Conservation (phyloP, 2,329 filamentous ascomycete species). For the Tolypocladium sp. region DNA sequence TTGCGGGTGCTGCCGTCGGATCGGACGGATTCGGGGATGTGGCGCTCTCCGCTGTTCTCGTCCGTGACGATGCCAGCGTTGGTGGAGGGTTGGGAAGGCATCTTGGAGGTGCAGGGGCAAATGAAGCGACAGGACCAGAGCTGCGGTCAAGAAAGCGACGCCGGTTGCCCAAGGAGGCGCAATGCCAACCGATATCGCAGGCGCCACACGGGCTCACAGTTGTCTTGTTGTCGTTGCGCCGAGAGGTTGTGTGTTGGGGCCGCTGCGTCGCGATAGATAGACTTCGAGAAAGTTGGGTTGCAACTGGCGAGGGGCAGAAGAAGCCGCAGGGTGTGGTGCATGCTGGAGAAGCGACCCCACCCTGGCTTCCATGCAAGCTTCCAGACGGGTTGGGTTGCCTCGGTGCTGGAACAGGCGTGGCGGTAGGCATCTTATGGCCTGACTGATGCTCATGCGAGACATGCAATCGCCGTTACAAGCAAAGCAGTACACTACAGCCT, state of each 20-base stretch:
- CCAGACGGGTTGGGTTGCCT: background rate
- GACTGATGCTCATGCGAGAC: background rate
- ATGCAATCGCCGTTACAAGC: background rate
- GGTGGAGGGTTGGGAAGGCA: constrained; percentile 39
- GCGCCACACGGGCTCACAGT: background rate
- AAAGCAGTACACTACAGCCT: background rate
- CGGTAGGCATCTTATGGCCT: background rate
- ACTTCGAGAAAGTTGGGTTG: background rate
- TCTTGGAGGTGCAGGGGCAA: constrained; percentile 11
- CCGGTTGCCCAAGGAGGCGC: background rate
- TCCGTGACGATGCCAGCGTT: constrained; percentile 72
- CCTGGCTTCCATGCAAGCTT: background rate
- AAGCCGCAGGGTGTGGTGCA: background rate
- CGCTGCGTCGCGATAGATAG: background rate
- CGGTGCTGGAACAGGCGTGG: background rate
- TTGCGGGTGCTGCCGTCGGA: constrained; percentile 86
- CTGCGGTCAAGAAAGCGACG: background rate
- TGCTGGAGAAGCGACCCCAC: background rate
- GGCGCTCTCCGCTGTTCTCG: constrained; percentile 65
- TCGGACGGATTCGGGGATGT: constrained; percentile 80
- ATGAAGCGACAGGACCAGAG: background rate
- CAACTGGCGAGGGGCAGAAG: background rate
- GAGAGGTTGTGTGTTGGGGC: background rate
- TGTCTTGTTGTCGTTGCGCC: background rate
- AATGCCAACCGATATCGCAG: background rate